phyloP scores from a whole-genome alignment of 495 filamentous ascomycete species.

The Penicillium salamii region DNA sequence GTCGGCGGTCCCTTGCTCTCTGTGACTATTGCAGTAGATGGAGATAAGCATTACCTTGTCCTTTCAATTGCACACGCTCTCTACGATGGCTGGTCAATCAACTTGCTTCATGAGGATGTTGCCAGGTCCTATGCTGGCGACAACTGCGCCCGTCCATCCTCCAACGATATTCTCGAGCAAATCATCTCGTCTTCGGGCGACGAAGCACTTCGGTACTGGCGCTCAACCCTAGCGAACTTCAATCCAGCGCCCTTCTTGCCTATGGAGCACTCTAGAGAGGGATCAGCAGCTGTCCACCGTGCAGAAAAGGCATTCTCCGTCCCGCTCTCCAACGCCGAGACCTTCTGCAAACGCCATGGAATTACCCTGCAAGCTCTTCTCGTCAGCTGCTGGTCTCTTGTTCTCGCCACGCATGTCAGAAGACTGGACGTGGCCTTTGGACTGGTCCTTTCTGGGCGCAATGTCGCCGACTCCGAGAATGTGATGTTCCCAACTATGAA shows the following conservation, averaged over 20 bases:
- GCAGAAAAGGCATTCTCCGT: slow-evolving; percentile 31
- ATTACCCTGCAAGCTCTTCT: slow-evolving; percentile 75
- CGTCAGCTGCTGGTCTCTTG: slow-evolving; percentile 64
- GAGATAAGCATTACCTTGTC: slow-evolving; percentile 23
- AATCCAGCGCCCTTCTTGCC: slow-evolving; percentile 19
- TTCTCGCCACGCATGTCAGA: slow-evolving; percentile 60
- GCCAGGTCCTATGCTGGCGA: slow-evolving; percentile 31
- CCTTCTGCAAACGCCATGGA: slow-evolving; percentile 50
- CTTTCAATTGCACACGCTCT: slow-evolving; percentile 71
- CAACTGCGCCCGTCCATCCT: slow-evolving; percentile 13
- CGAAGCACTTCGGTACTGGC: slow-evolving; percentile 37
- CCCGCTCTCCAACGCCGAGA: slow-evolving; percentile 36
- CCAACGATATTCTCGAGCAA: slow-evolving; percentile 32
- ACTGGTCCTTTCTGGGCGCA: slow-evolving; percentile 64
- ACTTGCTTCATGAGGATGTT: slow-evolving; percentile 62
- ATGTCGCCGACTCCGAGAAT: slow-evolving; percentile 65
- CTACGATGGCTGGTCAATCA: slow-evolving; percentile 82
- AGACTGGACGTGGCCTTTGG: slow-evolving; percentile 71
- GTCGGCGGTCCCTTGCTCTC: slow-evolving; percentile 14
- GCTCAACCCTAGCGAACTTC: slow-evolving; percentile 27
- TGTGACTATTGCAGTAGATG: slow-evolving; percentile 15
- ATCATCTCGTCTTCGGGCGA: slow-evolving; percentile 24
- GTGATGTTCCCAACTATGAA: slow-evolving; percentile 89
- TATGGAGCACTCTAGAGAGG: slow-evolving; percentile 14
- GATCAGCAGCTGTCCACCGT: slow-evolving; percentile 27